Evolutionary conservation across 192 early-diverging fungal species (phyloP).

Genomic region (Neocallimastix lanati): DNA sequence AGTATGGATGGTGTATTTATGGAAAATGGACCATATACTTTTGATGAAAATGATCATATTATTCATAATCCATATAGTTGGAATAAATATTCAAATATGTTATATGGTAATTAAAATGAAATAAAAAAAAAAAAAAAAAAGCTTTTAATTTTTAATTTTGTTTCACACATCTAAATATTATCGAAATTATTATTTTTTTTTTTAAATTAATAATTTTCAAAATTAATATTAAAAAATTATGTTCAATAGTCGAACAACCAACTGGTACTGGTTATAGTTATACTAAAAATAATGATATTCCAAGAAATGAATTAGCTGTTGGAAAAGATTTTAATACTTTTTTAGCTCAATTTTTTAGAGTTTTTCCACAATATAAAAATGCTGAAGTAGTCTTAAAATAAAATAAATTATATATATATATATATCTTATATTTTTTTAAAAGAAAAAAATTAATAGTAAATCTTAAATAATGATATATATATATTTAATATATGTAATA

Average conservation of each 20-base stretch:
- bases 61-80: conserved; percentile 23
- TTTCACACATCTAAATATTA: no score
- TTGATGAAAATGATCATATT: conserved; percentile 14
- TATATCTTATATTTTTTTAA: no score
- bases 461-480: no score
- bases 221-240: no score
- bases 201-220: no score
- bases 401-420: no score
- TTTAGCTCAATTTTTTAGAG: conserved; percentile 26
- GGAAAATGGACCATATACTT: conserved; percentile 43
- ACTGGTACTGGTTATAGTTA: conserved; percentile 43
- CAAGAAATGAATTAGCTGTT: conserved; percentile 3
- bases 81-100: conserved; percentile 38
- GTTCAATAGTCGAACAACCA: conserved; percentile 42
- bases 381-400: conserved; percentile 29
- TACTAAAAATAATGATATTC: conserved; percentile 11
- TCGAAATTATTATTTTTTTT: no score
- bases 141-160: no score
- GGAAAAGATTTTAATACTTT: conserved; percentile 26
- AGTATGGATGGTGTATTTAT: conserved; percentile 48
- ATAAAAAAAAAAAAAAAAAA: no score
- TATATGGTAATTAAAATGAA: no score
- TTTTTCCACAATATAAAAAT: conserved; percentile 28
- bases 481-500: neutral
- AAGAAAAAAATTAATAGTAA: no score